Evolutionary conservation across 2,329 filamentous ascomycete genomes (phyloP), one percentile per base, ranked within the genome.

Genomic region (Apiospora kogelbergensis): DNA sequence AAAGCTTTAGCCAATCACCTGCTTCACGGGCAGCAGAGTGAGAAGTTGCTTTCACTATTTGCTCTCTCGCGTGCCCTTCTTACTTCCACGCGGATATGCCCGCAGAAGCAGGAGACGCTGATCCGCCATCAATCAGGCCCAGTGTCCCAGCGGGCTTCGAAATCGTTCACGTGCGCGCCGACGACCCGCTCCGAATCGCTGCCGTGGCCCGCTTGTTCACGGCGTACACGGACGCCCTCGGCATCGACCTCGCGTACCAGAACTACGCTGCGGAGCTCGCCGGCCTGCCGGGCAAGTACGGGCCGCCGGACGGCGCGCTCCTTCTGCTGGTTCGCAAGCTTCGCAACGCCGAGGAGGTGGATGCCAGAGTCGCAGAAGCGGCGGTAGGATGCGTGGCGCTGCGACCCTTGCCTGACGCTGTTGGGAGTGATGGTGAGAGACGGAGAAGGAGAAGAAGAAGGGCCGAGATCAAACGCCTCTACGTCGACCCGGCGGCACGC

Each of bases 201-300:
- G 37, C 63, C 11, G 63, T 64, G 41, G 63, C 63, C n/a, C 37
- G 41, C 37, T n/a, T 64, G 37, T 64, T 64, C n/a, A 22, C n/a
- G n/a, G 41, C 63, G n/a, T 64, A 64, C 63, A 64, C 63, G 37
- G 17, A 64, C 6, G 22, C 37, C 15, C 63, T 64, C 37, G 37
- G 63, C 10, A 64, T 64, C 41, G 63, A 64, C 37, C 63, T 64
- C 37, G n/a, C 63, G n/a, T 64, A 41, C 63, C 63, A 64, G 37
- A 37, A 42, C 37, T 64, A 64, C 63, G 41, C 37, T 4, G 37
- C 41, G n/a, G 63, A 64, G 22, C 24, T 64, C n/a, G 63, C 63
- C n/a, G 24, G 37, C 1, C 41, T 64, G 41, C 63, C 63, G 63
- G 63, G 63, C 11, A 64, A 64, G 41, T 64, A 64, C 37, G 63